Base-by-base conservation (phyloP, 2,329 filamentous ascomycete species). In the Aschersonia sp. region DNA sequence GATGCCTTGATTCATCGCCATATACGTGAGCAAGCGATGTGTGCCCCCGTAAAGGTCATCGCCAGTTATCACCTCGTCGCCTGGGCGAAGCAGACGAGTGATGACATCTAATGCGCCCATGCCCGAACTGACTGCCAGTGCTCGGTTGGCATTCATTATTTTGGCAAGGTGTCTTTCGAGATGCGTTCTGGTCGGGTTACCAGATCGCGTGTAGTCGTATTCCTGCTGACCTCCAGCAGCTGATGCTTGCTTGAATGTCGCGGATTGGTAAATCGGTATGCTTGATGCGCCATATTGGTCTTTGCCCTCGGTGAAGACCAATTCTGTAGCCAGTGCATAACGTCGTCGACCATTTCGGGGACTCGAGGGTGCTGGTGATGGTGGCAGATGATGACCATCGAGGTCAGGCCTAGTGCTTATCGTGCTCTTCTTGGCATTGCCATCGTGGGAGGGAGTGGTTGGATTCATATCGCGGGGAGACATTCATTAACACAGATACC, bases 31-130 rank as follows among this genome's bases (percentile, higher is more conserved):
- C 50, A 98, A 76, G 49, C 92, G 81, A 71, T 98, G 88, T 53
- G 88, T 94, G 56, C 92, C 92, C 54, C 92, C 92, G 66, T 98
- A 98, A 49, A 98, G 72, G 65, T 98, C 92, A 62, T 97, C 89
- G 40, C 94, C 94, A 1, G 92, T 96, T 48, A 98, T 84, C 39
- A 98, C 94, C 67, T 98, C 90, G 62, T 98, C 92, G 50, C 92
- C 92, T 0, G 92, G 90, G 50, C 85, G 81, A 46, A 98, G 73
- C 11, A 97, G 72, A 47, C 92, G 83, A 12, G 88, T 94, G 56
- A 98, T 96, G 53, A 98, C 90, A 66, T 98, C 92, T 58, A 97
- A 72, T 30, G 92, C 92, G 47, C 88, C 92, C 92, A 98, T 98
- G 49, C 92, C 92, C 1, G 90, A 97, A 47, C 89, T 88, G 43